Conservation (phyloP, 306 rosid species). For the Gastrolobium bilobum region DNA sequence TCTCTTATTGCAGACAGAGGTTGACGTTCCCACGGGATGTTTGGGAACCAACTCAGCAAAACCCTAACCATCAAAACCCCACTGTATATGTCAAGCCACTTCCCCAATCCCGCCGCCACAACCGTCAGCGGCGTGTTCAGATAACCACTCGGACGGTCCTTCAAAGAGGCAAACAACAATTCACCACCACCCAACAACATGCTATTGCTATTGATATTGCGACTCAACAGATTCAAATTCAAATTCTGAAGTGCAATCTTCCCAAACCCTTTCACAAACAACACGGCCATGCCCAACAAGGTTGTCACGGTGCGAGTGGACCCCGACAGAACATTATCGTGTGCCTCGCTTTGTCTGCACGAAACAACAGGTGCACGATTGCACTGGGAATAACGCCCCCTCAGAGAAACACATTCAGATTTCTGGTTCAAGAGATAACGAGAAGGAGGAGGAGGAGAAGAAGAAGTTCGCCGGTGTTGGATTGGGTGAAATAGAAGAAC, state of each 20-base stretch:
- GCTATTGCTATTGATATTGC: not conserved
- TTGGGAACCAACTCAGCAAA: slow-evolving; percentile 97
- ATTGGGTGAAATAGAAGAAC: not conserved
- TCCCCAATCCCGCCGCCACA: slow-evolving; percentile 89
- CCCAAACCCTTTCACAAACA: slow-evolving; percentile 6
- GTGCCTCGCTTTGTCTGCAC: not conserved
- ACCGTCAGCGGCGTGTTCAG: slow-evolving; percentile 94
- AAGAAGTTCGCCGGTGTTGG: not conserved
- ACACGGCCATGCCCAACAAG: not conserved
- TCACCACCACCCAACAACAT: slow-evolving; percentile 15
- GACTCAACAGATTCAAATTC: no score
- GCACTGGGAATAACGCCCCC: not conserved
- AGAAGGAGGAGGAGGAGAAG: not conserved
- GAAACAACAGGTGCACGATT: not conserved
- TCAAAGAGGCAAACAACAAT: slow-evolving; percentile 70
- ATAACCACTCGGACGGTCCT: slow-evolving; percentile 54
- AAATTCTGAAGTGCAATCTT: slow-evolving; percentile 20
- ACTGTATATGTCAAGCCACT: slow-evolving; percentile 95
- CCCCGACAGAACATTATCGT: not conserved
- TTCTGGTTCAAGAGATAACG: not conserved
- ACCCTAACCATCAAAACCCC: slow-evolving; percentile 98
- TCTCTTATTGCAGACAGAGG: slow-evolving; percentile 91
- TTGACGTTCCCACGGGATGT: slow-evolving; percentile 93
- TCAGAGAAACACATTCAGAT: not conserved
- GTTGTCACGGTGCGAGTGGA: slow-evolving; percentile 49